phyloP scores from a whole-genome alignment of 441 rosid genomes.

The Adansonia grandidieri region DNA sequence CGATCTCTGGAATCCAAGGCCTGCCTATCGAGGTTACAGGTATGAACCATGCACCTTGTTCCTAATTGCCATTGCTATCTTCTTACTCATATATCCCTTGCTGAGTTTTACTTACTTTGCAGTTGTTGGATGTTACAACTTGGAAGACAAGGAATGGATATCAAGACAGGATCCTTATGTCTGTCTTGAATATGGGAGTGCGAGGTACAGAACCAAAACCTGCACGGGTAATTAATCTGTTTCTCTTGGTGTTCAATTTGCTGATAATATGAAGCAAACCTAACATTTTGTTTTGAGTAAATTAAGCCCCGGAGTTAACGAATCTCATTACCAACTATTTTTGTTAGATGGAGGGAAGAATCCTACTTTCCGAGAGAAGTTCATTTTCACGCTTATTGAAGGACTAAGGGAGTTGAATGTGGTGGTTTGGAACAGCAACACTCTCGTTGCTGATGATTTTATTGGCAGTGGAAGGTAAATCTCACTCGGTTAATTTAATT shows the following conservation, averaged over 20 bases:
- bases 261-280: background rate
- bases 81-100: background rate
- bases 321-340: background rate
- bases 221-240: conserved; percentile 45
- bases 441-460: conserved; percentile 48
- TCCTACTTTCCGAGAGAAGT: conserved; percentile 59
- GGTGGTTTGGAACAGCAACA: conserved; percentile 53
- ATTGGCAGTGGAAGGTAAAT: conserved; percentile 55
- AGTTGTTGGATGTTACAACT: conserved; percentile 53
- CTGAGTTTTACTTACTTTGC: background rate
- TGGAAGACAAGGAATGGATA: conserved; percentile 65
- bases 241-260: background rate
- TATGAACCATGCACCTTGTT: conserved; percentile 27
- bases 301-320: background rate
- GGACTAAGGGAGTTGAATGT: conserved; percentile 52
- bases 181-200: conserved; percentile 44
- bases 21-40: conserved; percentile 84
- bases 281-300: background rate
- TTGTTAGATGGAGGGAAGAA: conserved; percentile 53
- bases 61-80: background rate
- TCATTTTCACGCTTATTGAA: conserved; percentile 49
- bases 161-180: conserved; percentile 67
- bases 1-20: conserved; percentile 68
- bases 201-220: conserved; percentile 49
- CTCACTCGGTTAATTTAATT: background rate